Evolutionary conservation across 352 stramenopile species (phyloP), one percentile per base, ranked within the genome.

Genomic region (Phytophthora kernoviae): DNA sequence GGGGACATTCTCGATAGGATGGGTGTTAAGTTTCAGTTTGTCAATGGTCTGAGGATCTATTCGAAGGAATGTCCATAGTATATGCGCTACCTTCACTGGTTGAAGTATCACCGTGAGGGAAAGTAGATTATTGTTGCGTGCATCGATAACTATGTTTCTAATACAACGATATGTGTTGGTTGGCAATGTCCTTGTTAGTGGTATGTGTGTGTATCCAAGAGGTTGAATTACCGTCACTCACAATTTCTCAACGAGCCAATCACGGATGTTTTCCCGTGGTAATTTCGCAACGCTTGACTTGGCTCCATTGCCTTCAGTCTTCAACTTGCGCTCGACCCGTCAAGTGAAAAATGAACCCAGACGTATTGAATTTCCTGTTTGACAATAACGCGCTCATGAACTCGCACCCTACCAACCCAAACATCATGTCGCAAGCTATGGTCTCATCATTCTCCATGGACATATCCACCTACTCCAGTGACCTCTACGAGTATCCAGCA

Each of bases 381-480:
- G 55, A 58, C 24, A 62, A 69, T 12, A 51, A 64, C 3, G 33
- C 45, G 3, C 14, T 58, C 5, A 17, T 40, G 10, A 40, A 1
- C 34, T 15, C 52, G 2, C 46, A 26, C 7, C 22, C 42, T 10
- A 15, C 47, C 9, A 42, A 48, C 27, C 37, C 37, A 33, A 62
- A 60, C 47, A 71, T 76, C 47, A 77, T 79, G 68, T 81, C 74
- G 20, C 70, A 81, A 61, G 45, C 68, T 10, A 83, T 84, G 76
- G 51, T 80, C 11, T 84, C 76, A 37, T 86, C 76, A 33, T 86
- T 86, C 62, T 86, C 73, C 14, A 86, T 86, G 76, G 76, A 86
- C 65, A 55, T 83, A 18, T 81, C 76, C 7, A 45, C 55, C 45
- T 86, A 83, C 55, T 86, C 76, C 21, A 84, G 58, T 41, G 76